A percentile compares a stretch with the other conserved stretches of the same genome.
Evolutionary conservation across 2,329 filamentous ascomycete genomes (phyloP).

Genomic region (Magnaporthiopsis incrustans): DNA sequence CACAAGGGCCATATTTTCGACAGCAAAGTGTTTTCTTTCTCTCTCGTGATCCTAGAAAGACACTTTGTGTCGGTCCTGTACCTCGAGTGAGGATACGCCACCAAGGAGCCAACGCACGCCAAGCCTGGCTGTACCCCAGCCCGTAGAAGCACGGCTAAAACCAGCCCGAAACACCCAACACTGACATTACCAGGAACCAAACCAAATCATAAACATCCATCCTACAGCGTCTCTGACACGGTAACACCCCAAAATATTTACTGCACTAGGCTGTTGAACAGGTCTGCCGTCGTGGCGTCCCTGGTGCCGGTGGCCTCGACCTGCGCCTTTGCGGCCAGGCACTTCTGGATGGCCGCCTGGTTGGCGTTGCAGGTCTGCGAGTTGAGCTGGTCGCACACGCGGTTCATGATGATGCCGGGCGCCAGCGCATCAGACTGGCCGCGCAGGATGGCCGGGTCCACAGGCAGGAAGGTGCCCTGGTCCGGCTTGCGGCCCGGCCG

Average conservation of each 20-base stretch:
- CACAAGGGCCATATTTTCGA: not conserved
- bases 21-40: not conserved
- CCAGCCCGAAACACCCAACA: not conserved
- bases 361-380: slow-evolving; percentile 57
- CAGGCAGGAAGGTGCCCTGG: slow-evolving; percentile 62
- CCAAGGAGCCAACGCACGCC: not conserved
- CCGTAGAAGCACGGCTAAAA: not conserved
- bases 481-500: slow-evolving; percentile 45
- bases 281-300: slow-evolving; percentile 28
- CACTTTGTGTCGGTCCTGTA: not conserved
- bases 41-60: not conserved
- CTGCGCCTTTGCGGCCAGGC: slow-evolving; percentile 40
- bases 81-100: not conserved
- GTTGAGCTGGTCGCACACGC: slow-evolving; percentile 59
- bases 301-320: slow-evolving; percentile 23
- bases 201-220: no score
- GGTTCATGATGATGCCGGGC: slow-evolving; percentile 67
- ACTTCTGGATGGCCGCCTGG: slow-evolving; percentile 47
- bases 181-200: not conserved
- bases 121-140: not conserved
- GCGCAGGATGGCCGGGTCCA: slow-evolving; percentile 51
- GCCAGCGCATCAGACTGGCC: slow-evolving; percentile 61
- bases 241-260: not conserved
- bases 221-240: slow-evolving; percentile 22
- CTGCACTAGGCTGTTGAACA: slow-evolving; percentile 30